phyloP scores from a whole-genome alignment of 108 stramenopile species.

The Cylindrotheca closterium region DNA sequence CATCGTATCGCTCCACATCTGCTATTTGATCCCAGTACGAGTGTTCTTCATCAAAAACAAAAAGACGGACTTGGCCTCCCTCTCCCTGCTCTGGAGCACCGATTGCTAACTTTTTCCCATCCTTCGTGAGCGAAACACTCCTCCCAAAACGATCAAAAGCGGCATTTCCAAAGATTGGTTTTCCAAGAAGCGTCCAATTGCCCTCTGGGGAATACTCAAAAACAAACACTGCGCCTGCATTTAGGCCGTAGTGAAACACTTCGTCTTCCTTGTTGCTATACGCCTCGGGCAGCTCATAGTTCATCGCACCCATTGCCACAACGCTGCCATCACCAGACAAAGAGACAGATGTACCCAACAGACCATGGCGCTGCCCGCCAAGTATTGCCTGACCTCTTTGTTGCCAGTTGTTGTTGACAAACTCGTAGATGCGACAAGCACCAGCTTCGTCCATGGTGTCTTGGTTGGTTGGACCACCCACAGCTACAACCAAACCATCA shows the following conservation, averaged over 20 bases:
- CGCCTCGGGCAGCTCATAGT: slow-evolving; percentile 6
- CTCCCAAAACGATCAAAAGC: slow-evolving; percentile 27
- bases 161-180: slow-evolving; percentile 7
- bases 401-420: background rate
- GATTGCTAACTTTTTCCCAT: slow-evolving; percentile 26
- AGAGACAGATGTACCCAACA: background rate
- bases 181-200: slow-evolving; percentile 10
- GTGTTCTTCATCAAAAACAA: slow-evolving; percentile 5
- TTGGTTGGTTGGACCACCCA: background rate
- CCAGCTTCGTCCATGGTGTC: background rate
- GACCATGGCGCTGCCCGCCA: background rate
- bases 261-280: too few relatives aligned
- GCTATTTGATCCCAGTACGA: background rate
- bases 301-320: slow-evolving; percentile 13
- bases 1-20: background rate
- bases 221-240: slow-evolving; percentile 28
- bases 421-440: background rate
- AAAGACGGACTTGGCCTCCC: slow-evolving; percentile 25
- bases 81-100: background rate
- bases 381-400: background rate
- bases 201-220: slow-evolving; percentile 3
- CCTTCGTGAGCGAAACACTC: slow-evolving; percentile 31
- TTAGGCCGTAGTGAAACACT: too few relatives aligned
- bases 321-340: background rate
- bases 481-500: background rate